Evolutionary conservation across 495 filamentous ascomycete species (phyloP).

Genomic region (Paragyromitra xinjiangensis): DNA sequence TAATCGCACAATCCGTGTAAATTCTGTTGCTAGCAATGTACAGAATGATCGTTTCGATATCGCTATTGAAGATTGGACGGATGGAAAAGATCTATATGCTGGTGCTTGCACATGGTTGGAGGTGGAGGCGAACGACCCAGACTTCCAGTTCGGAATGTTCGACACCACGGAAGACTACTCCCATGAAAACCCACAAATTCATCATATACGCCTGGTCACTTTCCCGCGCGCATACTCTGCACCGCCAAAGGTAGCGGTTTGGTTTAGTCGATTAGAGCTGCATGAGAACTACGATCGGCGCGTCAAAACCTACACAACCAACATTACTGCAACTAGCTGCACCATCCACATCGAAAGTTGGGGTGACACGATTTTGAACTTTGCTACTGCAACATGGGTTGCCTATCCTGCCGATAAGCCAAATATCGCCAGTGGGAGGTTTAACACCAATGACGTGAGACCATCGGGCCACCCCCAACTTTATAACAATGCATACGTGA

Average conservation of each 20-base stretch:
- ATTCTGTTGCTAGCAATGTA: neutral
- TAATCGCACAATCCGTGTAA: too few relatives aligned
- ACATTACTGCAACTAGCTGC: constrained; percentile 32
- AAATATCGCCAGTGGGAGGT: neutral
- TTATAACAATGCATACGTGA: neutral
- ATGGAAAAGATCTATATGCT: neutral
- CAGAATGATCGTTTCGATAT: neutral
- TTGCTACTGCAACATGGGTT: constrained; percentile 37
- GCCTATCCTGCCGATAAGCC: constrained; percentile 7
- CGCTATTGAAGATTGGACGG: neutral
- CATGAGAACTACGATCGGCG: constrained; percentile 29
- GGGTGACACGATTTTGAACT: constrained; percentile 7
- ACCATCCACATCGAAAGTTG: constrained; percentile 35
- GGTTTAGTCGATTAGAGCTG: constrained; percentile 44
- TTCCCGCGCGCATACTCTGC: constrained; percentile 23
- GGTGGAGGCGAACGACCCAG: neutral
- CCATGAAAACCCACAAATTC: neutral
- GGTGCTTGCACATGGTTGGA: constrained; percentile 11
- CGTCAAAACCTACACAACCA: constrained; percentile 24
- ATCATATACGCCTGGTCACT: neutral
- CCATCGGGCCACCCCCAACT: neutral
- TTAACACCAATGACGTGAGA: neutral
- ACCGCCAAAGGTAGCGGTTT: constrained; percentile 44
- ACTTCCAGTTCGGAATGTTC: constrained; percentile 34
- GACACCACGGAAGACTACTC: constrained; percentile 38